Evolutionary conservation across 306 rosid species (phyloP).

Genomic region (Arachis stenosperma): DNA sequence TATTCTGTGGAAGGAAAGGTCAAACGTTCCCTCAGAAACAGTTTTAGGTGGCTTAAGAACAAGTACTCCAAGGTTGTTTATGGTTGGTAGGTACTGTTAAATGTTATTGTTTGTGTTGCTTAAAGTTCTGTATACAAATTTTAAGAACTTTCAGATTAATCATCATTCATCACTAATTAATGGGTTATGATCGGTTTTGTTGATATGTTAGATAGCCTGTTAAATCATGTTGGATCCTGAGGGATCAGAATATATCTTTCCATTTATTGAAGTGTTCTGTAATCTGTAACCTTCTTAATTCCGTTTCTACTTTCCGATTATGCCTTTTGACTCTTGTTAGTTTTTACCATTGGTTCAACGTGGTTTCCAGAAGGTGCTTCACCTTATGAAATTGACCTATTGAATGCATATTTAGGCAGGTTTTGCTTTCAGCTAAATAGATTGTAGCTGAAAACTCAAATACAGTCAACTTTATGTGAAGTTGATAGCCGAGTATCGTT

Average conservation of each 20-base stretch:
- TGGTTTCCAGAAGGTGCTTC: not conserved
- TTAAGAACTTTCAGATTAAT: constrained; percentile 39
- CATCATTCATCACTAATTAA: not conserved
- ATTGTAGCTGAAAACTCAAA: not conserved
- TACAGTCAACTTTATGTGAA: too few relatives aligned
- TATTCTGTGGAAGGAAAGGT: constrained; percentile 84
- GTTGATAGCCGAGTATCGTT: too few relatives aligned
- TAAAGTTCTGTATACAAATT: constrained; percentile 26
- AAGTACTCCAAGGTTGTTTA: constrained; percentile 72
- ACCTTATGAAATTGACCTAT: not conserved
- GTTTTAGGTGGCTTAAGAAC: constrained; percentile 90
- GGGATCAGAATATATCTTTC: not conserved
- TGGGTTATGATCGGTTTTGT: constrained; percentile 29
- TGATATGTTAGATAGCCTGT: constrained; percentile 14
- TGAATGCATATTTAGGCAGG: not conserved
- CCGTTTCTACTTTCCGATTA: too few relatives aligned
- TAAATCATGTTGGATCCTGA: constrained; percentile 15
- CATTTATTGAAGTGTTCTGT: too few relatives aligned
- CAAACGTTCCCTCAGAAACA: constrained; percentile 84
- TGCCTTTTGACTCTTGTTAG: too few relatives aligned
- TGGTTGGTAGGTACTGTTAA: constrained; percentile 60
- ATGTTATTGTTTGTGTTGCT: not conserved
- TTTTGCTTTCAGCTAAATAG: not conserved
- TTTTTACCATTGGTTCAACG: too few relatives aligned
- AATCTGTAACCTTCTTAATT: too few relatives aligned